Evolutionary conservation across 768 basidiomycete genomes (phyloP).

Genomic region (Crucibulum laeve): DNA sequence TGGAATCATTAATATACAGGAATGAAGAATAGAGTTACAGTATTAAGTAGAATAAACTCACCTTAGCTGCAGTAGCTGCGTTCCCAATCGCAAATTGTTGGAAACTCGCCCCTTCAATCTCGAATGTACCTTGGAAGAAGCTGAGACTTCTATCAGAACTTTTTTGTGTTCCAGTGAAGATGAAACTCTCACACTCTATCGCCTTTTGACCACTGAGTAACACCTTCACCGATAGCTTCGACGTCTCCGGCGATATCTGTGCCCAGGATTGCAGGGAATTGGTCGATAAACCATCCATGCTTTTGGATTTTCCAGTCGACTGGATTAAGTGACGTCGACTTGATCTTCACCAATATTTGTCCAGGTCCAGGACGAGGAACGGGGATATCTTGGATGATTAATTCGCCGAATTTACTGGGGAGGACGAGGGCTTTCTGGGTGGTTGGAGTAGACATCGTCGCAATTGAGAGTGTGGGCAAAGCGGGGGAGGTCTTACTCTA

Average conservation of each 20-base stretch:
- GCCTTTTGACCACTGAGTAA: conserved; percentile 41
- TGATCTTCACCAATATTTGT: conserved; percentile 43
- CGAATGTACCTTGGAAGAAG: too few relatives aligned
- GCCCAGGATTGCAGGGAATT: conserved; percentile 44
- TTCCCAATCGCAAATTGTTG: too few relatives aligned
- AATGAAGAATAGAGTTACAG: too few relatives aligned
- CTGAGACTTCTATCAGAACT: too few relatives aligned
- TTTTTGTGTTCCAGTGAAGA: too few relatives aligned
- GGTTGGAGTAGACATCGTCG: conserved; percentile 10
- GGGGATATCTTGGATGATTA: conserved; percentile 24
- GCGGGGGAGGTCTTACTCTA: too few relatives aligned
- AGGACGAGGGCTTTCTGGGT: conserved; percentile 23
- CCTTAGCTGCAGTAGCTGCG: too few relatives aligned
- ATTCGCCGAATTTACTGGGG: conserved; percentile 17
- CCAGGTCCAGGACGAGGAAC: conserved; percentile 40
- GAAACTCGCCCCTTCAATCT: too few relatives aligned
- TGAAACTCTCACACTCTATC: conserved; percentile 52
- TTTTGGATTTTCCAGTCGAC: conserved; percentile 48
- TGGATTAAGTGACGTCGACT: conserved; percentile 47
- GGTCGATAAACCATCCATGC: conserved; percentile 30
- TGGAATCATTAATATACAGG: too few relatives aligned
- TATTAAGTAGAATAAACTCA: too few relatives aligned
- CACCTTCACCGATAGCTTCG: conserved; percentile 43
- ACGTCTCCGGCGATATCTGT: conserved; percentile 46
- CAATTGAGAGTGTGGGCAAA: too few relatives aligned